Conservation (phyloP, 169 alveolate species). For the Cyclospora cayetanensis region DNA sequence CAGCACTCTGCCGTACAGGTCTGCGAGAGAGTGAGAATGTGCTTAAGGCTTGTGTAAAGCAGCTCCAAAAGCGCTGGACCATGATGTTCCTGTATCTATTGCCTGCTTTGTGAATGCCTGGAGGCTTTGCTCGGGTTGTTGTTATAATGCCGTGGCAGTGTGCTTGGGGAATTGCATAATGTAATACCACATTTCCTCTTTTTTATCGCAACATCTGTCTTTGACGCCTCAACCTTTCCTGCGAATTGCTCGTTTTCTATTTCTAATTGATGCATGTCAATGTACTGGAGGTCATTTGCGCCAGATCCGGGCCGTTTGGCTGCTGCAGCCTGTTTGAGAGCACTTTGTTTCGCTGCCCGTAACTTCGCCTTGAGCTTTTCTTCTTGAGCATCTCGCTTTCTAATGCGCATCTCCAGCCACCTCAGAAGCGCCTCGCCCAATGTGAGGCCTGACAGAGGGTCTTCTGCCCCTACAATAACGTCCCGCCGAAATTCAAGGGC, state of each 20-base stretch:
- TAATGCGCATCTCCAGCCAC: conserved; percentile 88
- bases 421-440: conserved; percentile 90
- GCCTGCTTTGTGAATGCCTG: conserved; percentile 31
- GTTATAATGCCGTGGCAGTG: no score
- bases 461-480: conserved; percentile 80
- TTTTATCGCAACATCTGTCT: conserved; percentile 82
- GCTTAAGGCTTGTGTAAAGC: background rate
- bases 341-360: conserved; percentile 74
- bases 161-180: no score
- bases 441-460: conserved; percentile 87
- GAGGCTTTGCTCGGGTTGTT: no score
- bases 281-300: conserved; percentile 85
- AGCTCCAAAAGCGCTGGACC: background rate
- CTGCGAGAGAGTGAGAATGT: background rate
- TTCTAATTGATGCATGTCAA: conserved; percentile 92
- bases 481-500: conserved; percentile 89
- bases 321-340: conserved; percentile 81
- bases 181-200: conserved; percentile 86
- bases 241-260: conserved; percentile 93
- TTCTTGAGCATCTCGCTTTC: conserved; percentile 83
- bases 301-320: conserved; percentile 78
- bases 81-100: background rate
- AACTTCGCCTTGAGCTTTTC: conserved; percentile 83
- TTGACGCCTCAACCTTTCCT: conserved; percentile 90
- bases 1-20: background rate